Evolutionary conservation across 768 basidiomycete genomes (phyloP).

Genomic region (Scleroderma bovista): DNA sequence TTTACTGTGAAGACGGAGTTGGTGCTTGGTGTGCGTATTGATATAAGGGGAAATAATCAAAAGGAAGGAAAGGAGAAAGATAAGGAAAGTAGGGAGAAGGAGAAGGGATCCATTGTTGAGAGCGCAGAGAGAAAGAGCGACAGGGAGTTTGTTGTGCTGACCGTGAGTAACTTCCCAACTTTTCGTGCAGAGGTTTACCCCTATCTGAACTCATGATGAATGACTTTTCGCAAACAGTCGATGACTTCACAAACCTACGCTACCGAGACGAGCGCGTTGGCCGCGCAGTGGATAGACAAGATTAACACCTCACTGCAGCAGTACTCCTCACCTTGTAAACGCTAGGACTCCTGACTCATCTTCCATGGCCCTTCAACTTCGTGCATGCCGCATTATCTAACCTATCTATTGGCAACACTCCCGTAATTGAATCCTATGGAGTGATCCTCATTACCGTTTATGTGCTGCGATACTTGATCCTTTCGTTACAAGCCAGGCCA

Average conservation of each 20-base stretch:
- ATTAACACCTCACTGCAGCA: slow-evolving; percentile 27
- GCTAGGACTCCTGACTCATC: no score
- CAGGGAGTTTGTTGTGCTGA: slow-evolving; percentile 55
- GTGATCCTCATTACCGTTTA: not conserved
- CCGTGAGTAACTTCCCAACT: slow-evolving; percentile 36
- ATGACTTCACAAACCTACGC: slow-evolving; percentile 43
- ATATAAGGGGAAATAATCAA: slow-evolving; percentile 7
- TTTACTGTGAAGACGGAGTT: slow-evolving; percentile 49
- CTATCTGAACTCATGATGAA: not conserved
- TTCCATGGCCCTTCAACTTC: no score
- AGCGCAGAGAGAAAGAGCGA: slow-evolving; percentile 50
- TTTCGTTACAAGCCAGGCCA: no score
- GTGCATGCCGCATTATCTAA: no score
- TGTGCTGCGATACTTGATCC: not conserved
- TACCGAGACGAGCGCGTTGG: slow-evolving; percentile 30
- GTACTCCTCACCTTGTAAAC: not conserved
- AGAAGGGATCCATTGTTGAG: slow-evolving; percentile 41
- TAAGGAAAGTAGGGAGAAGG: slow-evolving; percentile 22
- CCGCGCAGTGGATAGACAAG: slow-evolving; percentile 35
- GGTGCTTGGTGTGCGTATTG: slow-evolving; percentile 3
- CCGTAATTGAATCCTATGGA: no score
- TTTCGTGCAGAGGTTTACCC: not conserved
- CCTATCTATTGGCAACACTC: no score
- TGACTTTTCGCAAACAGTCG: slow-evolving; percentile 27
- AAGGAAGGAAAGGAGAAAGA: slow-evolving; percentile 2